phyloP scores from a whole-genome alignment of 495 filamentous ascomycete species.

The Symbiotaphrina buchneri region DNA sequence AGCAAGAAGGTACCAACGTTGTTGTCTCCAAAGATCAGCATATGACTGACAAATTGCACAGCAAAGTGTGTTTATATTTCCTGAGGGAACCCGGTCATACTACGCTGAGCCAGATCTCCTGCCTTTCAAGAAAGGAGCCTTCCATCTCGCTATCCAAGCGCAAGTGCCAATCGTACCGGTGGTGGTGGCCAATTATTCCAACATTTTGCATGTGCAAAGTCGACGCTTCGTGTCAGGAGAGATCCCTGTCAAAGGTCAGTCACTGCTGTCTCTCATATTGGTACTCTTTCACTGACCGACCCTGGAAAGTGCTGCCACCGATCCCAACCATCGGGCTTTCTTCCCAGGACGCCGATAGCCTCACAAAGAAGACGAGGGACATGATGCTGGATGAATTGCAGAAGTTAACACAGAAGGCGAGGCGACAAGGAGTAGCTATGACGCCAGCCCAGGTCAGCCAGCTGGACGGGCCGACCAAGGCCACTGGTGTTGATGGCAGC shows the following conservation, averaged over 20 bases:
- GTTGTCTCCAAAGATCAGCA: background rate
- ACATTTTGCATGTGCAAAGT: slow-evolving; percentile 50
- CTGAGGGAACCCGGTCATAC: slow-evolving; percentile 83
- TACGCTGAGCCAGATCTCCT: slow-evolving; percentile 55
- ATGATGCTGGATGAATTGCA: slow-evolving; percentile 61
- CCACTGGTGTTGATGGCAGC: too few relatives aligned
- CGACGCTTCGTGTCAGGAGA: slow-evolving; percentile 47
- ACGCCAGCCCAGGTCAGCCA: too few relatives aligned
- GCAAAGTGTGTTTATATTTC: slow-evolving; percentile 12
- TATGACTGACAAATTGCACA: background rate
- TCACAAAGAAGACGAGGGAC: slow-evolving; percentile 47
- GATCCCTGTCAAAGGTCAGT: slow-evolving; percentile 60
- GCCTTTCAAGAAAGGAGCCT: slow-evolving; percentile 95
- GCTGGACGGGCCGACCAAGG: too few relatives aligned
- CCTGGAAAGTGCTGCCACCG: slow-evolving; percentile 45
- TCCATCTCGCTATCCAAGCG: slow-evolving; percentile 86
- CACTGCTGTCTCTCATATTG: background rate
- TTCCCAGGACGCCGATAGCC: slow-evolving; percentile 56
- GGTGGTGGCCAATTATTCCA: slow-evolving; percentile 69
- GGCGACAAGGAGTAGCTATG: too few relatives aligned
- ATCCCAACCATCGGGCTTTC: slow-evolving; percentile 64
- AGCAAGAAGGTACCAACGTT: slow-evolving; percentile 23
- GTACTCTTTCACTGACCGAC: background rate
- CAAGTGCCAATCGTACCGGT: slow-evolving; percentile 81
- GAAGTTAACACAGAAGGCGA: slow-evolving; percentile 18